Base-by-base conservation (phyloP, 176 grass and related monocot species). In the Thalia dealbata region DNA sequence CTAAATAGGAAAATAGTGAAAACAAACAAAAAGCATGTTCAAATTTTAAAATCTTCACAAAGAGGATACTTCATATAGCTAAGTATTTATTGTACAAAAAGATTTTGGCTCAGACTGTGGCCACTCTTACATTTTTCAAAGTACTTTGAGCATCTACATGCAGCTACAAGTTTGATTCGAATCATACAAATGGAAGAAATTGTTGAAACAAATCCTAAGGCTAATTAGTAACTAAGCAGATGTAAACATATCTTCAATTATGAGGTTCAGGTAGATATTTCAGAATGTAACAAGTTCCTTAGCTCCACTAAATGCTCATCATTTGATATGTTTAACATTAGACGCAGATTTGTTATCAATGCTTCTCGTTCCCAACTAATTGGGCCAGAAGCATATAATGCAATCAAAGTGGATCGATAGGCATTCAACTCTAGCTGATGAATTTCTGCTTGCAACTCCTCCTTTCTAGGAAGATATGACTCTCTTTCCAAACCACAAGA, bases 301-400 rank as follows among this genome's bases (percentile, higher is more conserved):
- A 90, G 80, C 81, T 88, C 93, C 32, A 74, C 81, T 86, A 83
- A 77, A 85, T 97, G 93, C 82, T 96, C 89, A 78, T 97, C 93
- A 77, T 72, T 86, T 84, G 93, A 97, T 67, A 97, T 90, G 75
- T 97, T 97, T 81, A 97, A 60, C 65, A 80, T 84, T 82, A 90
- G 76, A 75, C 89, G 91, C 60, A 97, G 81, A 81, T 97, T 90
- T 83, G 89, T 90, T 81, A 97, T 75, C 73, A 92, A 76, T 76
- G 89, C 85, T 79, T 97, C 87, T 78, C 86, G 93, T 74, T 97
- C 93, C 93, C 93, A 97, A 78, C 89, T 97, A 72, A 97, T 86
- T 75, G 89, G 88, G 38, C 93, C 89, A 88, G 77, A 92, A 81
- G 80, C 80, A 87, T 92, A 86, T 75, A 92, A 80, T 24, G 80